Evolutionary conservation across 2,329 filamentous ascomycete species (phyloP).

Genomic region (Macrophomina phaseolina): DNA sequence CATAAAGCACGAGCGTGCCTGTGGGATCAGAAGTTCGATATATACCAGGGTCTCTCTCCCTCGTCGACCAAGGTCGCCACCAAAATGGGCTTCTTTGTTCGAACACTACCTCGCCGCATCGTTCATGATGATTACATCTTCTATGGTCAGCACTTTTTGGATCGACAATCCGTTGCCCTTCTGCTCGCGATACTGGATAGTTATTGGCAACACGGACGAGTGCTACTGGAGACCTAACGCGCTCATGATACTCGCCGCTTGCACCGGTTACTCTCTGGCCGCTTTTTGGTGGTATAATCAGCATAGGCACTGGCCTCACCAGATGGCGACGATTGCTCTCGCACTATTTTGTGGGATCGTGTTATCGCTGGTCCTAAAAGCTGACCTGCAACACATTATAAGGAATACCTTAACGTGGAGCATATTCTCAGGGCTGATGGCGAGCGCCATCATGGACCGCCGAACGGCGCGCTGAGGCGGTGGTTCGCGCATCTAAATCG

Average conservation of each 20-base stretch:
- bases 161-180: neutral
- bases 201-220: constrained; percentile 6
- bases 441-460: neutral
- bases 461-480: neutral
- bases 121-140: constrained; percentile 12
- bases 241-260: too few relatives aligned
- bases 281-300: constrained; percentile 10
- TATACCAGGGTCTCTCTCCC: neutral
- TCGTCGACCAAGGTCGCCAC: neutral
- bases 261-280: neutral
- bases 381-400: neutral
- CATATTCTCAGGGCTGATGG: constrained; percentile 10
- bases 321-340: neutral
- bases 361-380: neutral
- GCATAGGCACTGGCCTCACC: constrained; percentile 9
- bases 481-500: neutral
- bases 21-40: neutral
- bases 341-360: neutral
- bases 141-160: constrained; percentile 16
- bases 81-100: neutral
- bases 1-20: neutral
- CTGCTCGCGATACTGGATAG: constrained; percentile 2
- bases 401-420: constrained; percentile 9
- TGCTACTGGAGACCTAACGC: constrained; percentile 7
- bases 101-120: constrained; percentile 10